Evolutionary conservation across 1,139 yeast genomes (phyloP).

Genomic region (Saccharomyces pastorianus): DNA sequence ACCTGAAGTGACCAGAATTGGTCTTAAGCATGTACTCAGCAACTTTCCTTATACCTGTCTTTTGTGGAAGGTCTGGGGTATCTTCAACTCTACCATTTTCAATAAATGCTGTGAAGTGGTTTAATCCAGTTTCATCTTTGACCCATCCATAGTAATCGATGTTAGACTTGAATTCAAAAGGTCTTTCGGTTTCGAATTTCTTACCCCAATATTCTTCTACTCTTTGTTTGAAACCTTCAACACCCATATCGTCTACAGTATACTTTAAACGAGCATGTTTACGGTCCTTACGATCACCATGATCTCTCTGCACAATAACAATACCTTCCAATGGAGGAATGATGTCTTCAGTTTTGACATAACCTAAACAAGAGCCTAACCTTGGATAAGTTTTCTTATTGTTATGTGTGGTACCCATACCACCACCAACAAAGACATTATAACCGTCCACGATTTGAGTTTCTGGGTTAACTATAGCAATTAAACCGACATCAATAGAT

Average conservation of each 20-base stretch:
- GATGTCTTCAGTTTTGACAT: constrained; percentile 56
- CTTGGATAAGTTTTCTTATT: constrained; percentile 95
- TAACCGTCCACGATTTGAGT: constrained; percentile 55
- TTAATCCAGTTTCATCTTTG: constrained; percentile 75
- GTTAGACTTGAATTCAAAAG: constrained; percentile 75
- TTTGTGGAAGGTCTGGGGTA: constrained; percentile 83
- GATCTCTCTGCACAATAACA: constrained; percentile 89
- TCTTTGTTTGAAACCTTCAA: constrained; percentile 67
- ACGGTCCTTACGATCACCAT: constrained; percentile 93
- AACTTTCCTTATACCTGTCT: constrained; percentile 72
- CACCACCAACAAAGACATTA: constrained; percentile 92
- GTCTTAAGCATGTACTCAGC: constrained; percentile 58
- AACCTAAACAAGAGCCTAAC: constrained; percentile 84
- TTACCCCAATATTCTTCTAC: constrained; percentile 81
- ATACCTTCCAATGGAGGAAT: constrained; percentile 80
- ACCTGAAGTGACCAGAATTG: constrained; percentile 69
- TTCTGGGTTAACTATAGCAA: constrained; percentile 73
- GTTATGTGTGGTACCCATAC: constrained; percentile 98
- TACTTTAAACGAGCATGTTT: constrained; percentile 97
- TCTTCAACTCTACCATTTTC: constrained; percentile 97
- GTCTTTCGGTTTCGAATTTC: constrained; percentile 60
- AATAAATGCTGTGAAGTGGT: constrained; percentile 89
- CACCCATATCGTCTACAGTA: constrained; percentile 87
- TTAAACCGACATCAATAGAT: constrained; percentile 89
- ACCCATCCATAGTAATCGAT: constrained; percentile 93